These are phyloP conservation scores for Backusella westeae DNA, from an alignment of 192 early-diverging fungal genomes.

Conservation along the genomic window DNA sequence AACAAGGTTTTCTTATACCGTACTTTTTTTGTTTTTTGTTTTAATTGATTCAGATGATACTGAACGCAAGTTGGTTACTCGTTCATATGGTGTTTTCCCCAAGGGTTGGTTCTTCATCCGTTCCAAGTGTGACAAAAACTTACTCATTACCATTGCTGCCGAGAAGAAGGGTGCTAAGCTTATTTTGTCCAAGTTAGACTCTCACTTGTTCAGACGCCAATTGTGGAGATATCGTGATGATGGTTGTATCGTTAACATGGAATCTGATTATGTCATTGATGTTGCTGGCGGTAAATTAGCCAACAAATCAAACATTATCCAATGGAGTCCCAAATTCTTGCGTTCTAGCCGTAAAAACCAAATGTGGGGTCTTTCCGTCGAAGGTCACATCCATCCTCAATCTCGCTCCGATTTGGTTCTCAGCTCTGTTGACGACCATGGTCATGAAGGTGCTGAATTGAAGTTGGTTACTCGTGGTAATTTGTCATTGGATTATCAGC, in stretches of 20 bases:
- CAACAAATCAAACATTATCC: slow-evolving; percentile 18
- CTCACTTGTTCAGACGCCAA: slow-evolving; percentile 22
- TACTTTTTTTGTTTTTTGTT: not conserved
- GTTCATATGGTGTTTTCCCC: slow-evolving; percentile 27
- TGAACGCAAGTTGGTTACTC: slow-evolving; percentile 18
- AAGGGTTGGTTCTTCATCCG: slow-evolving; percentile 32
- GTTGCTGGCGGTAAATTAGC: slow-evolving; percentile 24
- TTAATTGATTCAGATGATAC: not conserved
- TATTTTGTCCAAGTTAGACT: slow-evolving; percentile 23
- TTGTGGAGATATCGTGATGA: slow-evolving; percentile 27
- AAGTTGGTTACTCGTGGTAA: slow-evolving; percentile 18
- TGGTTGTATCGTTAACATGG: slow-evolving; percentile 22
- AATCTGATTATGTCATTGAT: slow-evolving; percentile 24
- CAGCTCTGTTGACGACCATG: slow-evolving; percentile 5
- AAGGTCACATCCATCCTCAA: slow-evolving; percentile 30
- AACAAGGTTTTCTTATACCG: not conserved
- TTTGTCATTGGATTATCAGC: slow-evolving; percentile 8
- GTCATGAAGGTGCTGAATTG: slow-evolving; percentile 10
- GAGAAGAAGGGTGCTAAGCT: slow-evolving; percentile 29
- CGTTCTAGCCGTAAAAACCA: slow-evolving; percentile 21
- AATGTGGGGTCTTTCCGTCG: slow-evolving; percentile 32
- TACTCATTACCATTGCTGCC: slow-evolving; percentile 17
- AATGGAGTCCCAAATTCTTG: slow-evolving; percentile 28
- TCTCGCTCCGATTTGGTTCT: slow-evolving; percentile 20
- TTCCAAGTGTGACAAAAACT: slow-evolving; percentile 13